Evolutionary conservation across 345 rosid genomes (phyloP).

Genomic region (Citrus glauca): DNA sequence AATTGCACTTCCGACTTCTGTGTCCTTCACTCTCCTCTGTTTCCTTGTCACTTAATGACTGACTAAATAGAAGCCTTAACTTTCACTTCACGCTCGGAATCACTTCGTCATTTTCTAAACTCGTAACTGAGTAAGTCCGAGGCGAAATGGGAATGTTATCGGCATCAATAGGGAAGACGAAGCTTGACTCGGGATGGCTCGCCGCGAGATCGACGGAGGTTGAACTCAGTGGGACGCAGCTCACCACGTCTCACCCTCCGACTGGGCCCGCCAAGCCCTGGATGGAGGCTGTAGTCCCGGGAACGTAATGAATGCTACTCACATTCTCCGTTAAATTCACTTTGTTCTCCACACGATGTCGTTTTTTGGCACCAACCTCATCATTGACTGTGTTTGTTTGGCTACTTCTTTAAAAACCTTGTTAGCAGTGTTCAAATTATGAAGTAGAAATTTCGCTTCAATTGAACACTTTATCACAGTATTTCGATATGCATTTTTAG

Average conservation of each 20-base stretch:
- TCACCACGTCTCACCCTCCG: constrained; percentile 84
- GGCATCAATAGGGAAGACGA: constrained; percentile 58
- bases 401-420: not conserved
- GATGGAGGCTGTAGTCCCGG: constrained; percentile 92
- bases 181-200: constrained; percentile 74
- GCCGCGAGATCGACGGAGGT: constrained; percentile 95
- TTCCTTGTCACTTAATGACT: not conserved
- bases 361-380: too few species aligned
- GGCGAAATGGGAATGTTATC: constrained; percentile 18
- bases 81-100: not conserved
- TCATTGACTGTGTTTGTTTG: not conserved
- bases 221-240: constrained; percentile 48
- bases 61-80: too few species aligned
- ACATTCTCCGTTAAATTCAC: not conserved
- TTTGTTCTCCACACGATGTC: not conserved
- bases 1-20: not conserved
- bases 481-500: not conserved
- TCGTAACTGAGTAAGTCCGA: not conserved
- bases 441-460: not conserved
- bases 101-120: not conserved
- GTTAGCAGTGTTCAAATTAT: not conserved
- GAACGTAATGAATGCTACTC: constrained; percentile 54
- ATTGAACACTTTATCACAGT: not conserved
- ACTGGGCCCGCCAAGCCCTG: constrained; percentile 49
- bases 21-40: not conserved